Percentiles rank a stretch among this genome's conserved stretches.
These are phyloP conservation scores for Trypanosoma vivax DNA, from an alignment of 208 protist genomes.

Conservation along the genomic window DNA sequence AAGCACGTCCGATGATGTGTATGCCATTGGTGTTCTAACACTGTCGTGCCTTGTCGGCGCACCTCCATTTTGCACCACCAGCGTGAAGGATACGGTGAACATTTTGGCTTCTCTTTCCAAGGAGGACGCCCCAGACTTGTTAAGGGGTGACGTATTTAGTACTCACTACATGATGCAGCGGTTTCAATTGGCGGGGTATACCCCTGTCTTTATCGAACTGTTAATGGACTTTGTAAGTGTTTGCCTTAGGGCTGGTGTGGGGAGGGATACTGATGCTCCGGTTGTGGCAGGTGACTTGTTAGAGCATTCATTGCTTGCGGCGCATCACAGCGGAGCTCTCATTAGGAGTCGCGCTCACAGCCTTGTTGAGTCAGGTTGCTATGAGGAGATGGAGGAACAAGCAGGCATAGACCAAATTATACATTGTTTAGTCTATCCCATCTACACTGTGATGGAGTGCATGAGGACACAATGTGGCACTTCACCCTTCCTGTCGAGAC, in stretches of 20 bases:
- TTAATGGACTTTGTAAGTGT: conserved; percentile 15
- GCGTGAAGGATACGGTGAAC: conserved; percentile 27
- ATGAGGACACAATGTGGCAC: conserved; percentile 31
- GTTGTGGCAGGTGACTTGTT: conserved; percentile 13
- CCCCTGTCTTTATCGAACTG: conserved; percentile 12
- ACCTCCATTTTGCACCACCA: conserved; percentile 42
- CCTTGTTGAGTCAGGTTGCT: conserved; percentile 5
- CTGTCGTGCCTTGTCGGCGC: conserved; percentile 45
- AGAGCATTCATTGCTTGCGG: conserved; percentile 24
- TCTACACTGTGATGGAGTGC: conserved; percentile 25
- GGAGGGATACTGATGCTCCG: neutral
- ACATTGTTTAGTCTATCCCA: conserved; percentile 52
- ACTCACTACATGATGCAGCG: conserved; percentile 11
- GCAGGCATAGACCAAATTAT: conserved; percentile 28
- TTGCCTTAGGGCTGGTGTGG: conserved; percentile 9
- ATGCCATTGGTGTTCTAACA: conserved; percentile 58
- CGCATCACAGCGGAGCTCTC: neutral
- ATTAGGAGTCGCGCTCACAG: neutral
- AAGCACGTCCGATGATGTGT: conserved; percentile 53
- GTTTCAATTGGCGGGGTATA: conserved; percentile 19
- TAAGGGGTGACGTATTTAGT: conserved; percentile 9
- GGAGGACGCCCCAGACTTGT: neutral
- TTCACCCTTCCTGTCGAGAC: conserved; percentile 29
- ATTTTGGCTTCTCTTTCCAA: conserved; percentile 1
- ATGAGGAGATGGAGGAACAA: conserved; percentile 10